Evolutionary conservation across 2,329 filamentous ascomycete species (phyloP), one percentile per base, ranked within the genome.

Genomic region (Cladosporium oxysporum): DNA sequence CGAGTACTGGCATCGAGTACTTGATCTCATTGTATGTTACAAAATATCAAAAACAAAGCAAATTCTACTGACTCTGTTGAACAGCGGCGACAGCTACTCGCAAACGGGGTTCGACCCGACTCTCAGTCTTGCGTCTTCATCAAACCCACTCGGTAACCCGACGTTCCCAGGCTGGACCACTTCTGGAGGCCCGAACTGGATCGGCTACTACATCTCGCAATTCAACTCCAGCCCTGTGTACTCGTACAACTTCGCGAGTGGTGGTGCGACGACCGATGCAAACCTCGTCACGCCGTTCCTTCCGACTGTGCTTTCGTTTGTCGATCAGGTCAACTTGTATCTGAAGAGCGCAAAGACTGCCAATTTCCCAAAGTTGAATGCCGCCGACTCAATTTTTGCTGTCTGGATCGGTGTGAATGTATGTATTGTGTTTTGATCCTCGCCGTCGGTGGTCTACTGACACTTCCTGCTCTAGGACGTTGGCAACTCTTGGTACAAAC

Each of bases 121-220:
- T 12, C 79, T 80, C 26, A 75, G 80, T 0, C 82, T 86, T 44
- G 87, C 88, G 1, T 83, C 80, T 8, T 69, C 79, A 5, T 75
- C 76, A 6, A 86, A 88, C 71, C 86, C 87, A 0, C 78, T 90
- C 68, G 87, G 88, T 0, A 90, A 90, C 70, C 88, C 88, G 0
- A 58, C 78, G 0, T 86, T 84, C 68, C 84, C 83, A 11, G 74
- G 74, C 6, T 68, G 68, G 58, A 75, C 74, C 2, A 70, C 72
- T 2, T 70, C 70, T 3, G 75, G 76, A 67, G 85, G 84, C 0
- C 84, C 83, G 0, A 86, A 85, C 71, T 87, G 84, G 83, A 77
- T 85, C n/a, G 85, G 81, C 66, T 85, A 79, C 70, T 72, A 83
- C 12, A 81, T 81, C 1, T 75, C 76, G 18, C 75, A 75, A 33